phyloP scores from a whole-genome alignment of 306 rosid species.

The Prosopis cineraria region DNA sequence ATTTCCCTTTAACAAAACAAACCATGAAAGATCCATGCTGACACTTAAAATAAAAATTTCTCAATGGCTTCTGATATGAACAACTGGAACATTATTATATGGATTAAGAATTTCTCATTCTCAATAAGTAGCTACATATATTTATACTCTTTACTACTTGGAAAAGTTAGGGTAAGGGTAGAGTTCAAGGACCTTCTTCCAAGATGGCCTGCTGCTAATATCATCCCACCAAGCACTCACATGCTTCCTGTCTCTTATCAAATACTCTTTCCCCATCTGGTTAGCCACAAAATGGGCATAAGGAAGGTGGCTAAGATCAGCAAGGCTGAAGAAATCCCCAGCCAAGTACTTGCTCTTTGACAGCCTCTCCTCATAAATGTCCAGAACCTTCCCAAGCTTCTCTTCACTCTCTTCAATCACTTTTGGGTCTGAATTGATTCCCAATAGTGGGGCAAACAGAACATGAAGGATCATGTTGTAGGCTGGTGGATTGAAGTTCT shows the following conservation, averaged over 20 bases:
- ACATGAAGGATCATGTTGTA: constrained; percentile 34
- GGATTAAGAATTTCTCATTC: too few relatives aligned
- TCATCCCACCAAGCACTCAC: constrained; percentile 69
- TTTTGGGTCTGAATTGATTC: constrained; percentile 37
- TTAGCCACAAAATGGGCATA: constrained; percentile 47
- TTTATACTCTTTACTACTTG: too few relatives aligned
- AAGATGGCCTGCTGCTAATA: constrained; percentile 56
- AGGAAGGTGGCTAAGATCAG: constrained; percentile 51
- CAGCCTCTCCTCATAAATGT: constrained; percentile 48
- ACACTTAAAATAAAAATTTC: too few relatives aligned
- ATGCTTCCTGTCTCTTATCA: constrained; percentile 51
- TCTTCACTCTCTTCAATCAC: constrained; percentile 46
- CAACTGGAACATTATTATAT: too few relatives aligned
- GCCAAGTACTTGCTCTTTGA: constrained; percentile 45
- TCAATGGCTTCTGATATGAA: too few relatives aligned
- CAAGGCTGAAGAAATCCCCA: constrained; percentile 46
- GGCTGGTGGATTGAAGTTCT: constrained; percentile 39
- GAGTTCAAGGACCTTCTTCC: constrained; percentile 50
- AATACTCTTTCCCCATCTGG: constrained; percentile 37
- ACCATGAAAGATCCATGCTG: too few relatives aligned
- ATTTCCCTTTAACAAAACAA: too few relatives aligned
- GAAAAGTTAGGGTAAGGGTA: constrained; percentile 31
- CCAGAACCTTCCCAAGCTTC: constrained; percentile 44
- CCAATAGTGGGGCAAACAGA: constrained; percentile 37
- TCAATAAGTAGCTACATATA: too few relatives aligned